Percentiles rank a stretch among this genome's conserved stretches.
phyloP scores from a whole-genome alignment of 2,329 filamentous ascomycete genomes.

The Esteya vermicola region DNA sequence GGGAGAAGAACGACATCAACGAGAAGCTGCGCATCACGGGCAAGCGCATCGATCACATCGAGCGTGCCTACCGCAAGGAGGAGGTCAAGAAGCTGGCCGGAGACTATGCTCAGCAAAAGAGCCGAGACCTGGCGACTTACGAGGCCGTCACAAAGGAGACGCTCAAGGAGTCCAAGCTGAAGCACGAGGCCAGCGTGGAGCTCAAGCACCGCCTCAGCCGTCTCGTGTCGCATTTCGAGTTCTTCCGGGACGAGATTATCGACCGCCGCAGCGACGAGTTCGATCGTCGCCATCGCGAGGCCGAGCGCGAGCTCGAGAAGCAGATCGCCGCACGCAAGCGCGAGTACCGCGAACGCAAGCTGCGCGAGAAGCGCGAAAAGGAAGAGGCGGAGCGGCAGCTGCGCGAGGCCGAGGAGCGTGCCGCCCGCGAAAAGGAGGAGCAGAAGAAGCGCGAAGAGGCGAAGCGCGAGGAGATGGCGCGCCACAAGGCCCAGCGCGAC shows the following conservation, averaged over 20 bases:
- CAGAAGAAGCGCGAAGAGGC: constrained; percentile 67
- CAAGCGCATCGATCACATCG: constrained; percentile 92
- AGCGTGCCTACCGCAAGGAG: constrained; percentile 92
- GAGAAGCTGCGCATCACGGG: constrained; percentile 83
- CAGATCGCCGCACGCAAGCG: constrained; percentile 80
- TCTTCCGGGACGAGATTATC: constrained; percentile 68
- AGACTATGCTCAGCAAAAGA: constrained; percentile 74
- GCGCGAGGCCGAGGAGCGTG: constrained; percentile 75
- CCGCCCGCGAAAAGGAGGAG: constrained; percentile 72
- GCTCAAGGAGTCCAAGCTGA: constrained; percentile 64
- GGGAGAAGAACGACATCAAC: constrained; percentile 92
- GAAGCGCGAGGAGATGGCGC: constrained; percentile 55
- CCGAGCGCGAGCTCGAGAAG: constrained; percentile 84
- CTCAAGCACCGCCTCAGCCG: constrained; percentile 85
- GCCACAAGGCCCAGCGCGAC: constrained; percentile 50
- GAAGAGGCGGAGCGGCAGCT: constrained; percentile 71
- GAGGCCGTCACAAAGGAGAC: constrained; percentile 66
- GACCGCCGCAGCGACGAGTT: constrained; percentile 89
- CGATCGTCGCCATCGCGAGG: constrained; percentile 81
- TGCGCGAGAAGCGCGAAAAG: constrained; percentile 68
- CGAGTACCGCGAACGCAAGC: constrained; percentile 71
- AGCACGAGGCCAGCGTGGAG: constrained; percentile 84
- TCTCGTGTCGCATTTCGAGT: constrained; percentile 71
- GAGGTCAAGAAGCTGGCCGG: constrained; percentile 80
- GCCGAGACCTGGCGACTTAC: constrained; percentile 65